Evolutionary conservation across 1,284 basidiomycete genomes (phyloP), one percentile per base, ranked within the genome.

Genomic region (Ceratobasidium sp.): DNA sequence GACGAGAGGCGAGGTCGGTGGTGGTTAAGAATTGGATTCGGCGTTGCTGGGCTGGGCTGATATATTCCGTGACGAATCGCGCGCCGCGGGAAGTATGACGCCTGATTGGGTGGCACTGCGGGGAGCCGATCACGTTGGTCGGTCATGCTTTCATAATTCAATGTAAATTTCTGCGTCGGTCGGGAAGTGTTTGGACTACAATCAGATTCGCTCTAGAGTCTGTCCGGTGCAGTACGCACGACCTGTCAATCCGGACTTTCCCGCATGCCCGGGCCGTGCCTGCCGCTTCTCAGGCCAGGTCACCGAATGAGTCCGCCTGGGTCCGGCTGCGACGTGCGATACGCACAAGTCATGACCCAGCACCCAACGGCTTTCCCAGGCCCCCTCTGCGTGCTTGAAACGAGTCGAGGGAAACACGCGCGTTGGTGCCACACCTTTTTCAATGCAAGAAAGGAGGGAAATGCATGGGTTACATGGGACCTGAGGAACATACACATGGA

Each of bases 401-500:
- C 51, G 51, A 53, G 51, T 53, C 22, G 24, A 7, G 24, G 9
- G 24, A 53, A 53, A 27, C 41, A 24, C 51, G 24, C 51, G 22
- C 29, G 51, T 2, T 53, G 5, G 51, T 53, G 51, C 22, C 51
- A 29, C 24, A 53, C 8, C 5, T 2, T 53, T 14, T 49, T 11
- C 51, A 53, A 53, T 53, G 51, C 51, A 29, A 14, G 51, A 53
- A 27, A 53, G 22, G 29, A 27, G 22, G 14, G 24, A 24, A 37
- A 69, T 19, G 51, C 53, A 69, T 53, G 64, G 34, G 48, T 53
- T 53, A 53, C 51, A 53, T 29, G 51, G 51, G 22, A 53, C n/a
- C 24, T 4, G 51, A 9, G 24, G 51, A 27, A 53, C 51, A 53
- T 53, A 53, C 51, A 53, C 51, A n/a, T 53, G 16, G 51, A 29